Base-by-base conservation (phyloP, 345 rosid genomes). In the Clausena lansium region DNA sequence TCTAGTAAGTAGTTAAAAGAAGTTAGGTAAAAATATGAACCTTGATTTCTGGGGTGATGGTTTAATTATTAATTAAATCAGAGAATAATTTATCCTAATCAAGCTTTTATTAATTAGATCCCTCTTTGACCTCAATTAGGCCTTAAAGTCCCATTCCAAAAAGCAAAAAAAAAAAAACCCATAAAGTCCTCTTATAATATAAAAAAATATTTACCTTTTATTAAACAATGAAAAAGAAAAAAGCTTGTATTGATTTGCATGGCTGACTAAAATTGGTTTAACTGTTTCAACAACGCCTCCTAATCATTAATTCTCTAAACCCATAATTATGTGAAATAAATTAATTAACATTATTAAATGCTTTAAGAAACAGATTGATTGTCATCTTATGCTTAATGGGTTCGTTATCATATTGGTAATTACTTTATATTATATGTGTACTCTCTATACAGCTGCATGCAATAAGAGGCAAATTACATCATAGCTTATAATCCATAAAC, bases 11-110 rank as follows among this genome's bases (percentile, higher is more conserved):
- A 76, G 83, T 69, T 83, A 74, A 81, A 77, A 71, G 52, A 59
- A 50, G 61, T 67, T 73, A 74, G 83, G 80, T 63, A 50, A 65
- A 80, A 82, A 76, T n/a, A 74, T 22, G 63, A 78, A 79, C 85
- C 91, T 86, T 85, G 89, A 87, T 86, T 87, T 85, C 82, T 87
- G 91, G 89, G 88, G 64, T 79, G 83, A 83, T 82, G 78, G 67
- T 61, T 32, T 57, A 50, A 80, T 74, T 50, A 52, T 60, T 20
- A 35, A 76, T 77, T 70, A 74, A 78, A 81, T 74, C 39, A 78
- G 17, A 41, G 1, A 45, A 78, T 69, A 24, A 28, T 76, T 25
- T 70, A 76, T 66, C 59, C 59, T 82, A 57, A 68, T 73, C 73
- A 77, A 69, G 24, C 67, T 71, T 84, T 81, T 73, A 36, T 54